Conservation (phyloP, 2,329 filamentous ascomycete genomes). For the Periconia digitata region DNA sequence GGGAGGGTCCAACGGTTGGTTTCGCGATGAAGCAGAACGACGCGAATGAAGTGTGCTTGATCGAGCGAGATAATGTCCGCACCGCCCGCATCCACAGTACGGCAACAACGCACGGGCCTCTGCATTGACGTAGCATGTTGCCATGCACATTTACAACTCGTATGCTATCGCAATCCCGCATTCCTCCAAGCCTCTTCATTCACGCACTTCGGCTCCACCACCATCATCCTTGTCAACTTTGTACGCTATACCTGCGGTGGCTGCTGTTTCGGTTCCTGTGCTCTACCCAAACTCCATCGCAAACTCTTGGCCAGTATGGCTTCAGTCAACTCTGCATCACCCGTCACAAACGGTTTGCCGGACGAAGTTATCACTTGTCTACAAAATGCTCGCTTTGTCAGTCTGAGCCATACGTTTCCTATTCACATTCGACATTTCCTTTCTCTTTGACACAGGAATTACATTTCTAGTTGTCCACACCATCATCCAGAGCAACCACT, state of each 20-base stretch:
- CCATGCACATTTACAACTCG: too few species aligned
- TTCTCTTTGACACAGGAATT: background rate
- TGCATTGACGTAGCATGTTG: background rate
- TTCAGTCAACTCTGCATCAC: conserved; percentile 7
- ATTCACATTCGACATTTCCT: background rate
- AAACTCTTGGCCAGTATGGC: conserved; percentile 7
- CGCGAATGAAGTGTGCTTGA: too few species aligned
- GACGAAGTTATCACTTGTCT: conserved; percentile 86
- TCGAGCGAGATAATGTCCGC: too few species aligned
- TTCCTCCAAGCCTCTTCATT: background rate
- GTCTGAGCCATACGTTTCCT: conserved; percentile 18
- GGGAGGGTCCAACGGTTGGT: too few species aligned
- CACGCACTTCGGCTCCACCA: background rate
- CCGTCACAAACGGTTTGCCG: conserved; percentile 66
- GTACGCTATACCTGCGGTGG: background rate
- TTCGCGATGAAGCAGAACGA: too few species aligned
- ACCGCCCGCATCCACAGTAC: too few species aligned
- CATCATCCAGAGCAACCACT: background rate
- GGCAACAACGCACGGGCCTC: background rate
- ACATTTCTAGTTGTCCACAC: conserved; percentile 8
- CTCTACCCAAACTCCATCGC: background rate
- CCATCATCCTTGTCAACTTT: background rate
- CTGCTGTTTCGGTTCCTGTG: background rate
- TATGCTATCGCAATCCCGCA: background rate
- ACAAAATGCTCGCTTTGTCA: conserved; percentile 91